Evolutionary conservation across 1,284 basidiomycete genomes (phyloP), one percentile per base, ranked within the genome.

Genomic region (Sporisorium scitamineum): DNA sequence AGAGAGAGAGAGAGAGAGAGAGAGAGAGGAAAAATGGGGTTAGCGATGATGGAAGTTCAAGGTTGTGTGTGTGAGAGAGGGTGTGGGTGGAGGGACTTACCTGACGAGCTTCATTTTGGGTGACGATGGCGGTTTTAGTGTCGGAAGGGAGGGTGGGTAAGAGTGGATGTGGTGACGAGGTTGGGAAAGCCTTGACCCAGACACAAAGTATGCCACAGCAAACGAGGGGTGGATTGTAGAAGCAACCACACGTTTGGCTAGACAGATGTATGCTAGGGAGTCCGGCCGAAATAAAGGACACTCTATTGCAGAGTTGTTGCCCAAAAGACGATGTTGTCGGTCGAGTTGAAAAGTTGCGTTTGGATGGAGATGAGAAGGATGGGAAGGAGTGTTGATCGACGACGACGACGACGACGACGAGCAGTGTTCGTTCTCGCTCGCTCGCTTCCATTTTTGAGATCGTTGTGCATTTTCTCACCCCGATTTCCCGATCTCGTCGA

Each of bases 61-160:
- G 20, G 10, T n/a, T n/a, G n/a, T n/a, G n/a, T n/a, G 14, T n/a
- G 37, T 27, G 45, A 32, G 42, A 4, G 10, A 24, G 4, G 13
- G 22, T 24, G 11, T 9, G 39, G 34, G 7, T 2, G 31, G 11
- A 14, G n/a, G n/a, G n/a, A n/a, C 80, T 50, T 62, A 82, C 82
- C 82, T 70, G 57, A 84, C 83, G 67, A 84, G 81, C 80, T 84
- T 84, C 83, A 84, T 84, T n/a, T n/a, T 81, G 71, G 54, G 14
- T 6, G 18, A 29, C 6, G 34, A 4, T 39, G 39, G n/a, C 29
- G 39, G n/a, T n/a, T n/a, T 10, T n/a, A 16, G 39, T 20, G 55
- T 29, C 50, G 22, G 37, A 16, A 26, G 41, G 18, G 45, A 47
- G 45, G 8, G 45, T 14, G 22, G 26, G 16, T 47, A n/a, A 29